Percentiles rank a stretch among this genome's conserved stretches.
Evolutionary conservation across 78 protist genomes (phyloP).

Genomic region (Guillardia theta): DNA sequence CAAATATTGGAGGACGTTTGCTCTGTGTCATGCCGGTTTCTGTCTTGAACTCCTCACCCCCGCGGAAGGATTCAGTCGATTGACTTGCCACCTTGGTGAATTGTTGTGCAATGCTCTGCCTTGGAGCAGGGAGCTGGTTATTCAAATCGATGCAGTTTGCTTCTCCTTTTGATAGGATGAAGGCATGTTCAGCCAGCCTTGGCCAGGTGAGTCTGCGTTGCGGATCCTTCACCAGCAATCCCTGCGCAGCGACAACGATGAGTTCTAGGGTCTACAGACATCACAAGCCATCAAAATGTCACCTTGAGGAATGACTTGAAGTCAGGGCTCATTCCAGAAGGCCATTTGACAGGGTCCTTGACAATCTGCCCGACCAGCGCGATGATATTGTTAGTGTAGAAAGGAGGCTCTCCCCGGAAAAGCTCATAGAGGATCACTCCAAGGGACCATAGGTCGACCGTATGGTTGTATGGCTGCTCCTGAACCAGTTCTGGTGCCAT

Average conservation of each 20-base stretch:
- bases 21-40: too few species aligned
- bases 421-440: slow-evolving; percentile 88
- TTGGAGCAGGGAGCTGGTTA: neutral
- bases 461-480: slow-evolving; percentile 87
- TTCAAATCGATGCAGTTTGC: neutral
- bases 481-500: slow-evolving; percentile 92
- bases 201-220: slow-evolving; percentile 81
- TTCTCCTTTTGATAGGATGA: slow-evolving; percentile 45
- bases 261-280: neutral
- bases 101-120: neutral
- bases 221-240: slow-evolving; percentile 76
- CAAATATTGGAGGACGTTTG: too few species aligned
- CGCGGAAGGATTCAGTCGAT: too few species aligned
- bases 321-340: neutral
- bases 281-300: neutral
- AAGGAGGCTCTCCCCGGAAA: slow-evolving; percentile 85
- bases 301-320: neutral
- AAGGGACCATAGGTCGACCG: slow-evolving; percentile 92
- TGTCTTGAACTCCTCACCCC: too few species aligned
- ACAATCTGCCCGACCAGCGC: slow-evolving; percentile 71
- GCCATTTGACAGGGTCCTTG: slow-evolving; percentile 53
- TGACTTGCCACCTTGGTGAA: too few species aligned
- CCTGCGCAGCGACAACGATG: neutral
- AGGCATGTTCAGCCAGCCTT: slow-evolving; percentile 72
- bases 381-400: slow-evolving; percentile 76